Evolutionary conservation across 2,329 filamentous ascomycete species (phyloP).

Genomic region (Phialophora expanda): DNA sequence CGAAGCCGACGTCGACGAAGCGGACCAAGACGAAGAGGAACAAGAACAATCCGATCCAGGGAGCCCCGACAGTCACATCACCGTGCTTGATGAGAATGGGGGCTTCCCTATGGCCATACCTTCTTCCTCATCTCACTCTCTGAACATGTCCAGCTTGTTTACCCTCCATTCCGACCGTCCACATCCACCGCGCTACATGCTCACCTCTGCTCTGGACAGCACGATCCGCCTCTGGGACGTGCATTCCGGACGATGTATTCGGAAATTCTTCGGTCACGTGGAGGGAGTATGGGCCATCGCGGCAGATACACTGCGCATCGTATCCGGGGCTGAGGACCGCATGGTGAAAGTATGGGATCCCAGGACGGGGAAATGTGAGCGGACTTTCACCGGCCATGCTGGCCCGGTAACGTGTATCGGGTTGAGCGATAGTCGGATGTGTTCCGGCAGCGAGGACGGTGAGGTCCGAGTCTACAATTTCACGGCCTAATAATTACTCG

Average conservation of each 20-base stretch:
- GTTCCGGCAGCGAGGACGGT: constrained; percentile 90
- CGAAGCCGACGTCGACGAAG: constrained; percentile 72
- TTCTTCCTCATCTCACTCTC: constrained; percentile 25
- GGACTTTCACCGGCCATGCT: constrained; percentile 87
- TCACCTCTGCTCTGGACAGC: constrained; percentile 88
- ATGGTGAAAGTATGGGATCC: constrained; percentile 98
- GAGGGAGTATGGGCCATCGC: constrained; percentile 95
- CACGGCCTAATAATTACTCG: constrained; percentile 41
- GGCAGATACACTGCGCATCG: constrained; percentile 84
- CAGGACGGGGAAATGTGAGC: constrained; percentile 84
- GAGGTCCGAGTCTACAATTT: constrained; percentile 87
- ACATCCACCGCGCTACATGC: constrained; percentile 84
- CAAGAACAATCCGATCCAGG: constrained; percentile 33
- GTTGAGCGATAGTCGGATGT: constrained; percentile 85
- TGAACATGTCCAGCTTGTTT: constrained; percentile 54
- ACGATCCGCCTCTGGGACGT: constrained; percentile 95
- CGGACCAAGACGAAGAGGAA: constrained; percentile 61
- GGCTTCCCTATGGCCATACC: constrained; percentile 24
- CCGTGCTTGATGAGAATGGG: constrained; percentile 24
- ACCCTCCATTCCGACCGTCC: constrained; percentile 62
- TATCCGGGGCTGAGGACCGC: constrained; percentile 88
- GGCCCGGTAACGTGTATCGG: constrained; percentile 93
- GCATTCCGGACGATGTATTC: constrained; percentile 76
- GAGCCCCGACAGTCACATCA: constrained; percentile 34
- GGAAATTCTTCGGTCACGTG: constrained; percentile 94